Evolutionary conservation across 805 yeast genomes (phyloP).

Genomic region (Pichia kluyveri): DNA sequence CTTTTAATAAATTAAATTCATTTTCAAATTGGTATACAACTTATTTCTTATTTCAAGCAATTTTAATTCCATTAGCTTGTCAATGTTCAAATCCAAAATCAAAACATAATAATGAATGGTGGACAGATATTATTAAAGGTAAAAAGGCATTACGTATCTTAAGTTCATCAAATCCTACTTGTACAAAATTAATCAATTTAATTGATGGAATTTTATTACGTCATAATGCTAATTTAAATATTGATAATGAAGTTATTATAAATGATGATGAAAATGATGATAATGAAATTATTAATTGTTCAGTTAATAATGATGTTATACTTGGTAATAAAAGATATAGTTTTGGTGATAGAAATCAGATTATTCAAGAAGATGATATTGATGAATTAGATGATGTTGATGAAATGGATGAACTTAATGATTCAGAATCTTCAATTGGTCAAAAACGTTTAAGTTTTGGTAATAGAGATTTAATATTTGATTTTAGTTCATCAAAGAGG

Average conservation of each 20-base stretch:
- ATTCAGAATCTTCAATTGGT: background rate
- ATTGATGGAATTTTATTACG: slow-evolving; percentile 31
- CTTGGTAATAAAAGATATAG: background rate
- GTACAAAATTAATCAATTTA: slow-evolving; percentile 35
- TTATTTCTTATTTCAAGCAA: slow-evolving; percentile 55
- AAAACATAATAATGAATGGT: slow-evolving; percentile 36
- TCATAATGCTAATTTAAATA: slow-evolving; percentile 10
- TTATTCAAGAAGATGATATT: background rate
- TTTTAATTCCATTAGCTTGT: slow-evolving; percentile 47
- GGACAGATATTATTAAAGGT: slow-evolving; percentile 33
- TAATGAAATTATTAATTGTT: background rate
- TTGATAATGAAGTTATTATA: slow-evolving; percentile 1
- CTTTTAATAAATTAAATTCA: slow-evolving; percentile 26
- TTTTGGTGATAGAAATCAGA: background rate
- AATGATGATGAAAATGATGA: background rate
- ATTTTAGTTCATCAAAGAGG: slow-evolving; percentile 3
- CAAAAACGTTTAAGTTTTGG: background rate
- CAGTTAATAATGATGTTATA: background rate
- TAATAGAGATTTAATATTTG: slow-evolving; percentile 1
- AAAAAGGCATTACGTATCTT: slow-evolving; percentile 30
- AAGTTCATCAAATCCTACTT: slow-evolving; percentile 35
- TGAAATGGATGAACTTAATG: background rate
- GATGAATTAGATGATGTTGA: background rate
- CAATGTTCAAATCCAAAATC: slow-evolving; percentile 42
- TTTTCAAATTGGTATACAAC: slow-evolving; percentile 56